Evolutionary conservation across 208 protist genomes (phyloP), one percentile per base, ranked within the genome.

Genomic region (Trypanosoma conorhini): DNA sequence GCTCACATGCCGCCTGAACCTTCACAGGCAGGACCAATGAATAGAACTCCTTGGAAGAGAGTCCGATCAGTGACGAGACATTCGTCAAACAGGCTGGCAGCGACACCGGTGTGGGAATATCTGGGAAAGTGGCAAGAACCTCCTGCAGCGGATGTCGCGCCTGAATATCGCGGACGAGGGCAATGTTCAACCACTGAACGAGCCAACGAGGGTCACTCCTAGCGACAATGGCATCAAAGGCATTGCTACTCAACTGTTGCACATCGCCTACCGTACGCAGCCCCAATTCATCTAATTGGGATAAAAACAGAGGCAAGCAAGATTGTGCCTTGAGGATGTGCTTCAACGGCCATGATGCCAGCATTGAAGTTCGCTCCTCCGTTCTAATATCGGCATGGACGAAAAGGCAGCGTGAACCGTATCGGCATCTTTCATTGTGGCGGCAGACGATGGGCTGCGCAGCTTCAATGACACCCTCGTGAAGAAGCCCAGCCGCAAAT

Each of bases 401-500:
- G 74, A 88, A 96, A 28, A 96, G 76, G 57, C 91, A 96, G 33
- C 67, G 70, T 17, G 79, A 67, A 19, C 88, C 87, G 67, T 93
- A 79, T 19, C 72, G 65, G 74, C 91, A 96, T 5, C 50, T 17
- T 24, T 79, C 68, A 67, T 87, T 88, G 62, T 91, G 92, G 56
- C 87, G 86, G 52, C 91, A 96, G 42, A 94, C 58, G n/a, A 79
- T 83, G 1, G 88, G 88, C 48, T 93, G 80, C 7, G 89, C 88
- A 8, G 86, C 86, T 2, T 81, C 75, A 17, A 92, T 62, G n/a
- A 80, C 78, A 22, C 82, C 65, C 9, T 83, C 72, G 21, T 80
- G 59, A 58, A 85, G 72, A 13, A 96, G 69, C 17, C 85, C 91
- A 58, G 89, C 78, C 1, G 83, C 74, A 52, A 92, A 89, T 66